These are phyloP conservation scores for Saccharomycopsis hybrid DNA, from an alignment of 1,139 yeast genomes.

Conservation along the genomic window DNA sequence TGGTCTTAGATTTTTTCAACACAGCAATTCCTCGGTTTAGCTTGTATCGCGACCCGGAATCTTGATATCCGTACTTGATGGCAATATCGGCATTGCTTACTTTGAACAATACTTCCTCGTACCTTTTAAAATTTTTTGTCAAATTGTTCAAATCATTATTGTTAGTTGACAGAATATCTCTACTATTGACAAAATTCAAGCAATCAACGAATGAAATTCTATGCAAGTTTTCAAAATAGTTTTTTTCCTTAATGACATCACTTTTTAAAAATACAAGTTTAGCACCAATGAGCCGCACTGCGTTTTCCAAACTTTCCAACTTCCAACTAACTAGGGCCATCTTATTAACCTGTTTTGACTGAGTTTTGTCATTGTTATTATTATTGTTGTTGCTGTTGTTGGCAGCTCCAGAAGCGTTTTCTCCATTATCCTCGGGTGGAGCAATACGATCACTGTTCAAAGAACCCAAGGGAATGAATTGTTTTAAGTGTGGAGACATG, in stretches of 20 bases:
- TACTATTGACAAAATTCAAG: not conserved
- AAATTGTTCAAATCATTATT: constrained; percentile 27
- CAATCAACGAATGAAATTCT: constrained; percentile 29
- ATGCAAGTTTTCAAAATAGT: constrained; percentile 65
- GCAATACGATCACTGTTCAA: constrained; percentile 58
- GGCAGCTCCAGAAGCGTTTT: constrained; percentile 13
- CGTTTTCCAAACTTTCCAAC: constrained; percentile 54
- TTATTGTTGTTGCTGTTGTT: not conserved
- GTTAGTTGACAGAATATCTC: not conserved
- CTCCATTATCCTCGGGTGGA: constrained; percentile 26
- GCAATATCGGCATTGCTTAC: constrained; percentile 52
- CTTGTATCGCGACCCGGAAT: constrained; percentile 59
- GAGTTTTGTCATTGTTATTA: constrained; percentile 17
- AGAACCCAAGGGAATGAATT: constrained; percentile 75
- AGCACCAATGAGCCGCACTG: constrained; percentile 44
- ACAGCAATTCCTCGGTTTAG: constrained; percentile 23
- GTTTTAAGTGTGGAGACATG: constrained; percentile 80
- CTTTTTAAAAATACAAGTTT: constrained; percentile 47
- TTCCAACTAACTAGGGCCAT: constrained; percentile 64
- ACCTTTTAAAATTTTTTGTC: constrained; percentile 31
- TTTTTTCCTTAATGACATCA: constrained; percentile 57
- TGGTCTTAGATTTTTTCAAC: constrained; percentile 6
- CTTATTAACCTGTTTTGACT: constrained; percentile 24
- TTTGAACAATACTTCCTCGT: constrained; percentile 69
- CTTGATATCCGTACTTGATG: constrained; percentile 85